A percentile compares a stretch with the other conserved stretches of the same genome.
phyloP scores from a whole-genome alignment of 768 basidiomycete genomes.

The Hygrocybe punicea region DNA sequence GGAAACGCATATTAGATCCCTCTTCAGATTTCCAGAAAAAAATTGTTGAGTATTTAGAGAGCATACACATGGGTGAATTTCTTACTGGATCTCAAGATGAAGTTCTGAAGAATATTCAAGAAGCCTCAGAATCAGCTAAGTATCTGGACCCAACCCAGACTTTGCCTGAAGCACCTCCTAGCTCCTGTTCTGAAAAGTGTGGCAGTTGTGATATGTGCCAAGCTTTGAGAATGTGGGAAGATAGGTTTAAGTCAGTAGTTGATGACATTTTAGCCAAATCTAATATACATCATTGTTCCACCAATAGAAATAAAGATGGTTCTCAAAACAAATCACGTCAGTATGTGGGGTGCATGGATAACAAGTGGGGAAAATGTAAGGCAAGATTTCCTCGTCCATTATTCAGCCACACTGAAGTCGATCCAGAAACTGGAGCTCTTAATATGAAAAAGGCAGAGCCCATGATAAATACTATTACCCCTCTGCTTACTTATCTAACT shows the following conservation, averaged over 20 bases:
- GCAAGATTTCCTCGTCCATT: slow-evolving; percentile 34
- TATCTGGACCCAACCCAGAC: slow-evolving; percentile 24
- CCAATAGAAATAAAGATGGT: no score
- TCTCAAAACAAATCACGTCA: no score
- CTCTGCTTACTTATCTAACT: not conserved
- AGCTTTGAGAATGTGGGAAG: slow-evolving; percentile 24
- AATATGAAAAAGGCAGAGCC: slow-evolving; percentile 34
- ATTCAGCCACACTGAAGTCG: slow-evolving; percentile 21
- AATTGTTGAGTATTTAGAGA: slow-evolving; percentile 33
- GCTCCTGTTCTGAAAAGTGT: not conserved
- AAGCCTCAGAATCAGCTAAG: not conserved
- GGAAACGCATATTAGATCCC: slow-evolving; percentile 21
- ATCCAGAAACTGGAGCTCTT: slow-evolving; percentile 26
- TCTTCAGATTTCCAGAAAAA: slow-evolving; percentile 24
- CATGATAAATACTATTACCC: not conserved
- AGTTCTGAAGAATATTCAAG: slow-evolving; percentile 4
- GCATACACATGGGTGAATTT: slow-evolving; percentile 31
- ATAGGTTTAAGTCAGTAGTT: no score
- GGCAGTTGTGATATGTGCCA: slow-evolving; percentile 18
- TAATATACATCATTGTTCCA: no score
- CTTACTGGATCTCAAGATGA: slow-evolving; percentile 19
- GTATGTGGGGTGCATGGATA: no score
- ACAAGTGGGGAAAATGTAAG: not conserved
- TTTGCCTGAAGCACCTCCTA: slow-evolving; percentile 22
- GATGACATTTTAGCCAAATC: no score